phyloP scores from a whole-genome alignment of 345 rosid genomes.

The Salix exigua region DNA sequence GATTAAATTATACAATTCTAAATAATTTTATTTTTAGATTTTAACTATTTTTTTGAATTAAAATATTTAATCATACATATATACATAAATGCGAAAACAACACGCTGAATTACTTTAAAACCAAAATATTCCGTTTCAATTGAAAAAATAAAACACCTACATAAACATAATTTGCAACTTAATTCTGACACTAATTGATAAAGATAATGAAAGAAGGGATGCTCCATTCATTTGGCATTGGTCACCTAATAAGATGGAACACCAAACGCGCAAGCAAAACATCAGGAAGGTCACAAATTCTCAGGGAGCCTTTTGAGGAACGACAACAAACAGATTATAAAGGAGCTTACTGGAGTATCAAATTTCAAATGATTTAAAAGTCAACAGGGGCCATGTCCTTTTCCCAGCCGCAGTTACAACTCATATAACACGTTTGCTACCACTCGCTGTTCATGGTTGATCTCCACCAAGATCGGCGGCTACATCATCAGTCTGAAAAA shows the following conservation, averaged over 20 bases:
- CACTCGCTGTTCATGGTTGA: conserved; percentile 45
- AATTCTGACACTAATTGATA: too few relatives aligned
- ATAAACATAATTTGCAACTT: too few relatives aligned
- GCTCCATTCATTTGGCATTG: not conserved
- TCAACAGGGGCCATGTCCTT: not conserved
- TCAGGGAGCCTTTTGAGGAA: not conserved
- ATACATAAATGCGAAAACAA: rapidly evolving
- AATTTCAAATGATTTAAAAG: not conserved
- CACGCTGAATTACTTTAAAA: too few relatives aligned
- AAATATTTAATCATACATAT: too few relatives aligned
- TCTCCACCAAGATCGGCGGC: conserved; percentile 74
- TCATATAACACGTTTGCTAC: conserved; percentile 31
- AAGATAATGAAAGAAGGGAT: not conserved
- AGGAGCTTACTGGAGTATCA: not conserved
- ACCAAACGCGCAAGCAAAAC: not conserved
- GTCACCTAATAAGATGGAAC: not conserved
- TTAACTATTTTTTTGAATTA: too few relatives aligned
- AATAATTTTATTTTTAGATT: too few relatives aligned
- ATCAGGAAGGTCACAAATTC: not conserved
- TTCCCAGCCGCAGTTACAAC: not conserved
- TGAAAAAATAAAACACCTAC: too few relatives aligned
- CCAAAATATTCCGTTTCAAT: rapidly evolving
- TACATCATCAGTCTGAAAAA: conserved; percentile 52
- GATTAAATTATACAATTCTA: too few relatives aligned
- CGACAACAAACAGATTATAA: not conserved